phyloP scores from a whole-genome alignment of 164 flowering plant species.

The Vitis rotundifolia region DNA sequence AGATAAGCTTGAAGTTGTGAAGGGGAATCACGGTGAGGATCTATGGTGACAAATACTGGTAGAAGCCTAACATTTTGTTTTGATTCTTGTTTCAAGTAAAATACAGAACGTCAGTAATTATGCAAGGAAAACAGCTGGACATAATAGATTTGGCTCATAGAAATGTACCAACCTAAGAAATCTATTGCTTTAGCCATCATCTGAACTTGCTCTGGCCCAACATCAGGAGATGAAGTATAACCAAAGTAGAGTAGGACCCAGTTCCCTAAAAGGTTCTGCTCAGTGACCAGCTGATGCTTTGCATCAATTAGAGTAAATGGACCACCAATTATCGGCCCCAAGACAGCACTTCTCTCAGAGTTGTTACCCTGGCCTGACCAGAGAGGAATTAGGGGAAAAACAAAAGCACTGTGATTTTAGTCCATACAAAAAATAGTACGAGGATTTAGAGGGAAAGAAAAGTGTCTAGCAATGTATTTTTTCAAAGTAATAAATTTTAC shows the following conservation, averaged over 20 bases:
- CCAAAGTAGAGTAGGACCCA: conserved; percentile 95
- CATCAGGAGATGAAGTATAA: conserved; percentile 90
- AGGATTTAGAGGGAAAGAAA: not conserved
- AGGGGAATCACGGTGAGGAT: conserved; percentile 85
- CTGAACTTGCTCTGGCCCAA: conserved; percentile 75
- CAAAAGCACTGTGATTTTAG: not conserved
- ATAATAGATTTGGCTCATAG: not conserved
- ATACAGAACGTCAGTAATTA: conserved; percentile 17
- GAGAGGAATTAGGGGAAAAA: not conserved
- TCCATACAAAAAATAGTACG: not conserved
- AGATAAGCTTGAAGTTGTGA: conserved; percentile 82
- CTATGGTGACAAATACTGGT: conserved; percentile 77
- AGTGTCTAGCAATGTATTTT: conserved; percentile 36
- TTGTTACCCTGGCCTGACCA: conserved; percentile 45
- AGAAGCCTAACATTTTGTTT: conserved; percentile 54
- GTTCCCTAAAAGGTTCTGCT: conserved; percentile 56
- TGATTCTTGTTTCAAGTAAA: conserved; percentile 44
- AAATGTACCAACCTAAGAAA: conserved; percentile 52
- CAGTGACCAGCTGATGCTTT: conserved; percentile 52
- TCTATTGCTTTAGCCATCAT: conserved; percentile 69
- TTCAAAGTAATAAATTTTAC: too few species aligned
- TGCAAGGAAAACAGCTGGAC: not conserved
- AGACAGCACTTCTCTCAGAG: conserved; percentile 14
- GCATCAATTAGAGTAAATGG: conserved; percentile 69
- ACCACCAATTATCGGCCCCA: conserved; percentile 80